Base-by-base conservation (phyloP, 1,284 basidiomycete species). In the Amylostereum chailletii region DNA sequence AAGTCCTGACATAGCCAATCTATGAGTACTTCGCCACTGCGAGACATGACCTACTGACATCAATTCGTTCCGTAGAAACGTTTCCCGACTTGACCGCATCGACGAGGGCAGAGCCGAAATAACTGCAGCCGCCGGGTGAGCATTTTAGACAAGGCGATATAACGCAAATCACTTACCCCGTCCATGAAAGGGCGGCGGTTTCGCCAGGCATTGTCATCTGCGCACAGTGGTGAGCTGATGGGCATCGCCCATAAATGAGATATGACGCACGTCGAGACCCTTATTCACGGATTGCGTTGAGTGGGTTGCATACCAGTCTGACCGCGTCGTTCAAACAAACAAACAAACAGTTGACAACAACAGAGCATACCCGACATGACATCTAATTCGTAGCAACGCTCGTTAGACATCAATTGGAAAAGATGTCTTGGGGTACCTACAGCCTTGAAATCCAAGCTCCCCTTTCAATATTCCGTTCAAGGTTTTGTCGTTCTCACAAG, bases 381-480 rank as follows among this genome's bases (percentile, higher is more conserved):
- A 47, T 58, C 59, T 2, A 60, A 63, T 19, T 75, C 56, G 78
- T 75, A 2, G 76, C 84, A 0, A 78, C 77, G 53, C 65, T 64
- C 42, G 71, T 72, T 1, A 79, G 83, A 39, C 62, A 60, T 86
- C 87, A 90, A 63, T 90, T 87, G 2, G 76, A 78, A 76, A 80
- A 75, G 48, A 83, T 70, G 59, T 71, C 19, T 19, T 19, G 19
- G 19, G 19, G 19, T 19, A 64, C 76, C 60, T 56, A 79, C 76
- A 84, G 49, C 86, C 86, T 56, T 81, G 78, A 68, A 86, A 90
- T 0, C 78, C 79, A 47, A 85, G 73, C 63, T 90, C 86, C 19
- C 72, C 73, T 67, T 90, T 90, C 47, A 89, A 65, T 27, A 86
- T 68, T n/a, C 77, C 78, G 61, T 88, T 89, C 53, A 87, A 64